Evolutionary conservation across 805 yeast species (phyloP).

Genomic region (Schwanniomyces vanrijiae): DNA sequence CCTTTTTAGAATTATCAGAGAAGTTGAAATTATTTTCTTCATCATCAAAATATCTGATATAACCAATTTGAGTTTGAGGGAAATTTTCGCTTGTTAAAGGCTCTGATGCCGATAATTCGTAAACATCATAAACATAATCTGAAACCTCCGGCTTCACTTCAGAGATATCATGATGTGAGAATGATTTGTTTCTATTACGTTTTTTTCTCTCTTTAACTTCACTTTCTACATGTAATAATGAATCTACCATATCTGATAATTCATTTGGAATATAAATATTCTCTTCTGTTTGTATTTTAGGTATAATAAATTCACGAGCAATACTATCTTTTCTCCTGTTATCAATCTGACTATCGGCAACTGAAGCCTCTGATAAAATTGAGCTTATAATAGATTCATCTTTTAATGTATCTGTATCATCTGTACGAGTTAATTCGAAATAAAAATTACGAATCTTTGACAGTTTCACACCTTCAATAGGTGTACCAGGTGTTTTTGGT

Average conservation of each 20-base stretch:
- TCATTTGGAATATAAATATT: conserved; percentile 52
- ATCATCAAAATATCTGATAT: conserved; percentile 57
- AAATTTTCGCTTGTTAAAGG: conserved; percentile 49
- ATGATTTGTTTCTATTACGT: conserved; percentile 8
- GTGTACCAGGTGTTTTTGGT: conserved; percentile 4
- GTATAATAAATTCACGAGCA: conserved; percentile 33
- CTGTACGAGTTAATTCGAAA: conserved; percentile 38
- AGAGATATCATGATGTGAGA: conserved; percentile 1
- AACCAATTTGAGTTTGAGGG: conserved; percentile 50
- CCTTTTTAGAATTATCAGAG: conserved; percentile 33
- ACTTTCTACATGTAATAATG: conserved; percentile 47
- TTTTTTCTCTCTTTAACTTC: conserved; percentile 12
- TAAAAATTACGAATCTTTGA: conserved; percentile 38
- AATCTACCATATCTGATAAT: conserved; percentile 71
- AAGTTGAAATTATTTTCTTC: conserved; percentile 38
- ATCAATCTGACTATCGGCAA: conserved; percentile 1
- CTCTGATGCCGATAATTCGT: conserved; percentile 35
- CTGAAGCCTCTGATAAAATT: conserved; percentile 24
- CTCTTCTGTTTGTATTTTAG: conserved; percentile 30
- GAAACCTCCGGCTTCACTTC: conserved; percentile 15
- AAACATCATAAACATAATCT: conserved; percentile 93
- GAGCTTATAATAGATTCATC: conserved; percentile 22
- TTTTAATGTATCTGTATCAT: conserved; percentile 15
- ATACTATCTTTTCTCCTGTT: conserved; percentile 6
- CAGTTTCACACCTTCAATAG: conserved; percentile 11